Base-by-base conservation (phyloP, 768 basidiomycete species). In the Macrolepiota dolichaula region DNA sequence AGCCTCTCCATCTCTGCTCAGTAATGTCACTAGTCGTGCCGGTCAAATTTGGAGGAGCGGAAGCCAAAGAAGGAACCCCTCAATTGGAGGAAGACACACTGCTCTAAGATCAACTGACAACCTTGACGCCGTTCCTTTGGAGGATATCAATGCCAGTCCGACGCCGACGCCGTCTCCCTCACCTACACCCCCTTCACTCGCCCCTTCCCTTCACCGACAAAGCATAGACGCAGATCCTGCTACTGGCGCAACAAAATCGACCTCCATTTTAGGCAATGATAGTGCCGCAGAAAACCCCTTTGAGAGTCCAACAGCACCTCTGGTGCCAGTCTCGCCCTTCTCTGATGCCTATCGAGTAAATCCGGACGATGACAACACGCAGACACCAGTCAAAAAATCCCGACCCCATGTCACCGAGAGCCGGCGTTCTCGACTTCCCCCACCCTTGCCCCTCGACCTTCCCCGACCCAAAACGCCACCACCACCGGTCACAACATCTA, bases 381-480 rank as follows among this genome's bases (percentile, higher is more conserved):
- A 36, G 19, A 54, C 17, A 22, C 37, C 37, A n/a, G 29, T 36
- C 46, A 29, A 32, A n/a, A 50, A 25, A 29, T 22, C 29, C 36
- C 37, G 38, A 36, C 17, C 57, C 35, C 47, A 44, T 17, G 32
- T 32, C 4, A 25, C 11, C 29, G 40, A 47, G n/a, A 53, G 47
- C 22, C 32, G 59, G 32, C 44, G 35, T 11, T 65, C 70, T 15
- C 64, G 70, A 40, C 64, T 62, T 32, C 81, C 79, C 0, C 79
- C 82, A 0, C 86, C 85, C 0, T 80, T 76, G 61, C 86, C 87
- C 0, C 73, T 90, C n/a, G 82, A 77, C 37, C 74, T 91, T 1
- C 87, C 89, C 4, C 72, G 76, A 35, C 77, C 74, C 25, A 71
- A 76, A 25, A 68, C 69, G 40, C 71, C 74, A 22, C 71, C 74